A percentile compares a stretch with the other conserved stretches of the same genome.
Evolutionary conservation across 148 eudicot species (phyloP).

Genomic region (Camellia lanceoleosa): DNA sequence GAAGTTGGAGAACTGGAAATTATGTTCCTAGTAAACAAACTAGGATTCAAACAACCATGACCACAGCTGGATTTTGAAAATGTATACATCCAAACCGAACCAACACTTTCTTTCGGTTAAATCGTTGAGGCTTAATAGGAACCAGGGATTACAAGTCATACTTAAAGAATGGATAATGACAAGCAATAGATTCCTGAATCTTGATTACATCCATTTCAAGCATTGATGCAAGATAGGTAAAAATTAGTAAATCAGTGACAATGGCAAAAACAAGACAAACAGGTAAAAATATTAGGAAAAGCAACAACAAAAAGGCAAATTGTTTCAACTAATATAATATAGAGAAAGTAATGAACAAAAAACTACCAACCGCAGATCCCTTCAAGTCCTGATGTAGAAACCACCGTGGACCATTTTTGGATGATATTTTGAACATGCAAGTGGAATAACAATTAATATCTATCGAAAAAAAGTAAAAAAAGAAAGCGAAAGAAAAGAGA

Average conservation of each 20-base stretch:
- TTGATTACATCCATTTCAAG: not conserved
- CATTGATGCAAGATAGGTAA: not conserved
- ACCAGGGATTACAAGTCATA: not conserved
- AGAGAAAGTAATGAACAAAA: not conserved
- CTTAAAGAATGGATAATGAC: not conserved
- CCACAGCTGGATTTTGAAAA: too few relatives aligned
- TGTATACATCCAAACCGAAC: too few relatives aligned
- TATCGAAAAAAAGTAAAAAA: too few relatives aligned
- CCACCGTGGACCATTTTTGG: slow-evolving; percentile 81
- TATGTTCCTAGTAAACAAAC: not conserved
- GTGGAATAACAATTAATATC: not conserved
- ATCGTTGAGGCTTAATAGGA: not conserved
- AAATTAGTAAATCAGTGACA: too few relatives aligned
- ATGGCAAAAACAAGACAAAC: too few relatives aligned
- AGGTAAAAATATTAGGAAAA: too few relatives aligned
- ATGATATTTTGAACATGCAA: slow-evolving; percentile 38
- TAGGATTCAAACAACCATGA: not conserved
- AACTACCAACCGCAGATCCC: slow-evolving; percentile 29
- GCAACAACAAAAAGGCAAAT: not conserved
- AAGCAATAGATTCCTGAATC: not conserved
- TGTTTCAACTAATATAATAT: not conserved
- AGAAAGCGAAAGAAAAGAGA: not conserved
- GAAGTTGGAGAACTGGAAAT: not conserved
- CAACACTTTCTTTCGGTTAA: too few relatives aligned
- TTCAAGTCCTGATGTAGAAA: slow-evolving; percentile 57